Base-by-base conservation (phyloP, 768 basidiomycete species). In the Podaxis sp. region DNA sequence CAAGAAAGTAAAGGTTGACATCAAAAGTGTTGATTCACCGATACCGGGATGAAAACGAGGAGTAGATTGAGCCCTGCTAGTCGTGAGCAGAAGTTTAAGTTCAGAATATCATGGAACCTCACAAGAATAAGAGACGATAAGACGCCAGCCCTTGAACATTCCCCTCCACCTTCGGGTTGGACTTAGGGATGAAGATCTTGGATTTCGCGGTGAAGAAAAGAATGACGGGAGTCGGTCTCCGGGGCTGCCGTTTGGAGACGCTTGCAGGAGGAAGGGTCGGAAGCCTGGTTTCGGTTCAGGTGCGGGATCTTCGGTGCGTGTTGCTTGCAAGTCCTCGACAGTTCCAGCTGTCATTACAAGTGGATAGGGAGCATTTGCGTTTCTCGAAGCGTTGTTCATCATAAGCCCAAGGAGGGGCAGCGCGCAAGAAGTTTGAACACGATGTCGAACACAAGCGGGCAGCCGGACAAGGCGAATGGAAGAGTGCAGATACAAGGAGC, bases 1-100 rank as follows among this genome's bases (percentile, higher is more conserved):
- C 52, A 51, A 5, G 25, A 47, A 29, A 40, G 60, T 24, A 63
- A 50, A 43, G 17, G 57, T 9, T 25, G 5, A 11, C 43, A 19
- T 33, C 12, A 19, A 40, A 15, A 36, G 15, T 47, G 13, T 24
- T 6, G 49, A 77, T 85, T 63, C 65, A 90, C 90, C n/a, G 90
- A 81, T 38, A 84, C 77, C 11, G 91, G 91, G 29, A 93, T 80
- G 56, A 87, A 76, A 17, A 89, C 61, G 7, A 92, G 74, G 27
- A 91, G 75, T 60, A 89, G 29, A 66, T 93, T 92, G 41, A 93
- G 70, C 89, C 89, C 90, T 92, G 58, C 8, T 17, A 49, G n/a
- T 49, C 43, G 47, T 40, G 46, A 33, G 29, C 41, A 25, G 27
- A n/a, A 25, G 22, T 15, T 62, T 40, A 41, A 47, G 7, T 15